These are phyloP conservation scores for Myxozyma lipomycoides DNA, from an alignment of 805 yeast species.

Conservation along the genomic window DNA sequence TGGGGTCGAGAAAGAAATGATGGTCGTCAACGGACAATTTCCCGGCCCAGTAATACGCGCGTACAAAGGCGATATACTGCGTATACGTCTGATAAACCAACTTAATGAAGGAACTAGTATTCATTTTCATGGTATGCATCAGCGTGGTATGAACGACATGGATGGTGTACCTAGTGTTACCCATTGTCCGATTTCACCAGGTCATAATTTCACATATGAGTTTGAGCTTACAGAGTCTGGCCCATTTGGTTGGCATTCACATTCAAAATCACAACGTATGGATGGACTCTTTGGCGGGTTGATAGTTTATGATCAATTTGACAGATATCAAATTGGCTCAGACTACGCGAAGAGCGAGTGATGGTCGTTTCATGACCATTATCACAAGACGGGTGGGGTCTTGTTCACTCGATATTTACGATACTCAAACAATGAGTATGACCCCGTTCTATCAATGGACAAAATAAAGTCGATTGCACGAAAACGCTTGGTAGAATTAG, in stretches of 20 bases:
- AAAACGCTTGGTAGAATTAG: not conserved
- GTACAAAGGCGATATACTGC: slow-evolving; percentile 39
- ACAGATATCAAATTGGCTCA: slow-evolving; percentile 1
- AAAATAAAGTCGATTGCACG: slow-evolving; percentile 11
- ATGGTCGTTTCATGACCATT: slow-evolving; percentile 12
- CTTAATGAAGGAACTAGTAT: slow-evolving; percentile 41
- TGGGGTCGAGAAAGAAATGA: slow-evolving; percentile 39
- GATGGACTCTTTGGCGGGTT: slow-evolving; percentile 66
- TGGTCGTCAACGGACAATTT: slow-evolving; percentile 44
- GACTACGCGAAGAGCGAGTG: slow-evolving; percentile 15
- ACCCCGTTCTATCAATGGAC: slow-evolving; percentile 22
- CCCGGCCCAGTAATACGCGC: slow-evolving; percentile 51
- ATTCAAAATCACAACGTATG: slow-evolving; percentile 57
- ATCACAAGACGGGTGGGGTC: slow-evolving; percentile 8
- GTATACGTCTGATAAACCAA: slow-evolving; percentile 42
- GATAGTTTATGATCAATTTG: slow-evolving; percentile 23
- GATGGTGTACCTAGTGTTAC: slow-evolving; percentile 54
- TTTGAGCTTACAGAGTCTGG: slow-evolving; percentile 47
- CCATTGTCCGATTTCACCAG: slow-evolving; percentile 49
- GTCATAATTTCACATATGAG: slow-evolving; percentile 41
- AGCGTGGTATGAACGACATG: slow-evolving; percentile 46
- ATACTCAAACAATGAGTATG: slow-evolving; percentile 7
- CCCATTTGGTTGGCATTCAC: slow-evolving; percentile 56
- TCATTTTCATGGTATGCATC: slow-evolving; percentile 54
- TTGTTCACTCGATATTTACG: slow-evolving; percentile 7